These are phyloP conservation scores for Colletotrichum filicis DNA, from an alignment of 2,329 filamentous ascomycete genomes.

Conservation along the genomic window DNA sequence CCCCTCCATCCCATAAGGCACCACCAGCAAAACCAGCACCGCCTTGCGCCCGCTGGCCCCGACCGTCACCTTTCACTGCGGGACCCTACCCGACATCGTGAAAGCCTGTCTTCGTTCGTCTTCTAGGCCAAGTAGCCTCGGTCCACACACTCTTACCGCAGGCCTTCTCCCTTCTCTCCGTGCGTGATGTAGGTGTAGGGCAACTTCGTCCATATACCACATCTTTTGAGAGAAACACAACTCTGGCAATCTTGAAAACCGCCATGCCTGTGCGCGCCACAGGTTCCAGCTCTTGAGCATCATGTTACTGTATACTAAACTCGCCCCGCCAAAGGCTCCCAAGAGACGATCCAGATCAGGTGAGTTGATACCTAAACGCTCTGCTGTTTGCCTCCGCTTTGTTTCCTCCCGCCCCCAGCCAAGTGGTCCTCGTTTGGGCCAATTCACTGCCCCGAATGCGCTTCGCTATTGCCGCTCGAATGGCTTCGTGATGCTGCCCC, in stretches of 20 bases:
- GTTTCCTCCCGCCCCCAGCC: conserved; percentile 13
- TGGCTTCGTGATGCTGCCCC: conserved; percentile 14
- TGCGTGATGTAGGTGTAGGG: conserved; percentile 30
- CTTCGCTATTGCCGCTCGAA: conserved; percentile 28
- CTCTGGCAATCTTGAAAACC: conserved; percentile 1
- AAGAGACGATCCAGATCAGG: conserved; percentile 70
- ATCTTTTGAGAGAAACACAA: conserved; percentile 19
- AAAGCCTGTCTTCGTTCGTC: conserved; percentile 28
- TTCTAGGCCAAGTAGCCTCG: conserved; percentile 31
- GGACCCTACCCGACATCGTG: conserved; percentile 30
- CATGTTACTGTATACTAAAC: conserved; percentile 70
- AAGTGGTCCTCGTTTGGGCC: not conserved
- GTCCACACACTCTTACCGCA: conserved; percentile 22
- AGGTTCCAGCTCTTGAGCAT: conserved; percentile 37
- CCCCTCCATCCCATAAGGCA: conserved; percentile 12
- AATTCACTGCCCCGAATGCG: not conserved
- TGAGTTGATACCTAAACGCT: conserved; percentile 48
- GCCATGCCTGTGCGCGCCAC: conserved; percentile 31
- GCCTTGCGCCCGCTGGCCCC: conserved; percentile 15
- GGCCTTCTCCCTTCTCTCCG: conserved; percentile 12
- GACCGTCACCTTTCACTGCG: conserved; percentile 21
- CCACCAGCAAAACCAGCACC: conserved; percentile 7
- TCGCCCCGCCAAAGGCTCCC: conserved; percentile 66
- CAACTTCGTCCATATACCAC: conserved; percentile 19
- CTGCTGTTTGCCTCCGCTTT: not conserved